phyloP scores from a whole-genome alignment of 805 yeast genomes.

The Saccharomycopsis oosterbeekiorum region DNA sequence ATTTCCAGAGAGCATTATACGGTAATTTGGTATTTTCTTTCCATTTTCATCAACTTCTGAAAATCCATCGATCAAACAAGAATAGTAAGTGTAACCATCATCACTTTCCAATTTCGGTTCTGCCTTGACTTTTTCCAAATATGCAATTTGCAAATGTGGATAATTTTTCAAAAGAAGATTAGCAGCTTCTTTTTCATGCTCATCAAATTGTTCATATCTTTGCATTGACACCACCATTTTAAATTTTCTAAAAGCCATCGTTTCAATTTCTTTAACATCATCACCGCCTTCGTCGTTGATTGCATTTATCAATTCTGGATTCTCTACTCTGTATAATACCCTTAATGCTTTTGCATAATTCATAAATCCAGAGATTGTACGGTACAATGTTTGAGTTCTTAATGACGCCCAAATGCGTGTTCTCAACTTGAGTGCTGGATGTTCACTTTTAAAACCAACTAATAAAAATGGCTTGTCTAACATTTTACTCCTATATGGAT shows the following conservation, averaged over 20 bases:
- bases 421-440: slow-evolving; percentile 92
- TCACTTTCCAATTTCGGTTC: slow-evolving; percentile 81
- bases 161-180: slow-evolving; percentile 75
- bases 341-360: slow-evolving; percentile 95
- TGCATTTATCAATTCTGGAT: slow-evolving; percentile 93
- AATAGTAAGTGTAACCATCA: slow-evolving; percentile 60
- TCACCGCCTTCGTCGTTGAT: slow-evolving; percentile 72
- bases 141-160: slow-evolving; percentile 84
- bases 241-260: slow-evolving; percentile 79
- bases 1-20: slow-evolving; percentile 72
- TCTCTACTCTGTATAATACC: slow-evolving; percentile 86
- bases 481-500: slow-evolving; percentile 13
- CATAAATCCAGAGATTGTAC: slow-evolving; percentile 98
- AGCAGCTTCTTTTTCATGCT: slow-evolving; percentile 69
- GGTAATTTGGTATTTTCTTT: slow-evolving; percentile 65
- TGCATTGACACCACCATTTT: slow-evolving; percentile 80
- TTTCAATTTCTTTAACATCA: slow-evolving; percentile 29
- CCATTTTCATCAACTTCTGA: slow-evolving; percentile 66
- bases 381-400: slow-evolving; percentile 91
- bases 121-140: slow-evolving; percentile 74
- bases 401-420: slow-evolving; percentile 98
- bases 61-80: slow-evolving; percentile 74
- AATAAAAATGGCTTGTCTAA: slow-evolving; percentile 83
- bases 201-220: slow-evolving; percentile 59
- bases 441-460: slow-evolving; percentile 95